Evolutionary conservation across 2,329 filamentous ascomycete genomes (phyloP), one percentile per base, ranked within the genome.

Genomic region (Lizonia empirigonia): DNA sequence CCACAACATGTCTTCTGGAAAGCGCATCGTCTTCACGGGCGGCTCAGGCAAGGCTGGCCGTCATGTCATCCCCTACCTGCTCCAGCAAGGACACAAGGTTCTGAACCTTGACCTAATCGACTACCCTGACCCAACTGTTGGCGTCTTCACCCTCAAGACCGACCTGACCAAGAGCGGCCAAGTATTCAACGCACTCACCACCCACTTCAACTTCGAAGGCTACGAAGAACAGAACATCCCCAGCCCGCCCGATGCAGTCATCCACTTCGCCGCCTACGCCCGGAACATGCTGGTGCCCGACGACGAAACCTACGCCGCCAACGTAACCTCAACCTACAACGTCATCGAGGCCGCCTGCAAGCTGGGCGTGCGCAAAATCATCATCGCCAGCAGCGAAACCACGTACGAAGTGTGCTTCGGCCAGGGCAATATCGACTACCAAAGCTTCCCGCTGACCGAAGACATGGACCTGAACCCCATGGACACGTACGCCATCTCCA

Each of bases 341-440:
- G 78, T 86, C 19, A 78, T 87, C 55, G 84, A 87, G 68, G 82
- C 83, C 0, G 83, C 83, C 0, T 84, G 78, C 62, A 85, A 85
- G 55, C 73, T 86, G 0, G 82, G 82, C 10, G 80, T 87, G 6
- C 78, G 78, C 58, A 87, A 87, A 62, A 80, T 87, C 59, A 76
- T 87, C 61, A 79, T 85, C 38, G 84, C 84, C 1, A 80, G 77
- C 50, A 80, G 77, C 16, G 82, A 85, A 60, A 84, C 82, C 0
- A 82, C 80, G 0, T 87, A 87, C 60, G 84, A 83, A 15, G 82
- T 85, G 0, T 84, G 81, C 56, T 86, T 84, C 59, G 78, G 80
- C 0, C 81, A 86, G 57, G 84, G 84, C 2, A 76, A 84, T 51
- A 68, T 77, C 5, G 78, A 82, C 24, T 86, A 81, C 59, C 74